A percentile compares a stretch with the other conserved stretches of the same genome.
These are phyloP conservation scores for Aspergillus cejpii DNA, from an alignment of 2,329 filamentous ascomycete species.

Conservation along the genomic window DNA sequence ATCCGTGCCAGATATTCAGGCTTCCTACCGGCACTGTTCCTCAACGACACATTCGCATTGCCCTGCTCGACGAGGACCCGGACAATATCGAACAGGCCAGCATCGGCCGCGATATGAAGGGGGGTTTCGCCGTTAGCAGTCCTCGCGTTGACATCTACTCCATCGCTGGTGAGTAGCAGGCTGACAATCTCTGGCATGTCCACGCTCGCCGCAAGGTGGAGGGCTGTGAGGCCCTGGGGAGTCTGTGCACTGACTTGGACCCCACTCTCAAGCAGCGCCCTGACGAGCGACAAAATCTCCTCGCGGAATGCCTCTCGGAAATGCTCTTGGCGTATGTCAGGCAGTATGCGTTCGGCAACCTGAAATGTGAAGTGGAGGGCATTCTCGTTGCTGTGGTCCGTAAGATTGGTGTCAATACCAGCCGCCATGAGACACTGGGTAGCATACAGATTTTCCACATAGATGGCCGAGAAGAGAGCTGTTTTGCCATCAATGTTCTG, in stretches of 20 bases:
- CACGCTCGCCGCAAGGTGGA: background rate
- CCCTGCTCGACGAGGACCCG: constrained; percentile 1
- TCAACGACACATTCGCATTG: background rate
- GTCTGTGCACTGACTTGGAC: background rate
- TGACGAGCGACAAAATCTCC: background rate
- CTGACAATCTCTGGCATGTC: background rate
- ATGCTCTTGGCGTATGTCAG: background rate
- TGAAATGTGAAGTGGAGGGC: background rate
- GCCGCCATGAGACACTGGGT: background rate
- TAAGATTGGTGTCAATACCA: constrained; percentile 1
- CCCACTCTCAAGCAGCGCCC: background rate
- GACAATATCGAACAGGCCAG: background rate
- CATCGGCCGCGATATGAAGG: constrained; percentile 4
- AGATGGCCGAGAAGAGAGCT: constrained; percentile 2
- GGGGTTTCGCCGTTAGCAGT: constrained; percentile 1
- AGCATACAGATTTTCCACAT: background rate
- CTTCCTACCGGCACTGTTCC: background rate
- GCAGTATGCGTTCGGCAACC: background rate
- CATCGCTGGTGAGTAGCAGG: background rate
- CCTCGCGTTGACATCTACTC: background rate
- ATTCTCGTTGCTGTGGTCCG: background rate
- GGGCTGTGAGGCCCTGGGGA: background rate
- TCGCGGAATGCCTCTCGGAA: background rate
- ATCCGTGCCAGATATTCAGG: background rate
- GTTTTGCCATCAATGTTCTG: background rate